These are phyloP conservation scores for Pseudogymnoascus pannorum DNA, from an alignment of 2,329 filamentous ascomycete genomes.

Conservation along the genomic window DNA sequence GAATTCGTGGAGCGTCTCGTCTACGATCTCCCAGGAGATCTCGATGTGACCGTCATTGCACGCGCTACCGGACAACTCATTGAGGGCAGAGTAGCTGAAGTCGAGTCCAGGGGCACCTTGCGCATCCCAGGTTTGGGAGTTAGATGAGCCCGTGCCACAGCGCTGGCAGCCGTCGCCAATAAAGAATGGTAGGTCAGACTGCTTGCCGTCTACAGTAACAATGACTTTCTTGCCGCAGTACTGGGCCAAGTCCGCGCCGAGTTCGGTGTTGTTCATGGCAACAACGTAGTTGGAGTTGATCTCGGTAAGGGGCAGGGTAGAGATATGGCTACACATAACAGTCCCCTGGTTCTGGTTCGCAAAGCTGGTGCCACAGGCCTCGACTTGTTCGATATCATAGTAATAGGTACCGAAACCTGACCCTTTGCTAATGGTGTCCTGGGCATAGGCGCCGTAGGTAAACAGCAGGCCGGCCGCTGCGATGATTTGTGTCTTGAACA, in stretches of 20 bases:
- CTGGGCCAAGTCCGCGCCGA: neutral
- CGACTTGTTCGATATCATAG: neutral
- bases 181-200: neutral
- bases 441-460: neutral
- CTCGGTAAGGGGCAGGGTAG: neutral
- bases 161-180: constrained; percentile 1
- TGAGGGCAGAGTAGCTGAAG: constrained; percentile 1
- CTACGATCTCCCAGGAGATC: neutral
- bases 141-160: neutral
- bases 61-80: neutral
- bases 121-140: neutral
- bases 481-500: neutral
- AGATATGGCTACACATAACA: neutral
- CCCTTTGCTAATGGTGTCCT: neutral
- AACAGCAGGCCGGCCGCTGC: neutral
- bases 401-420: constrained; percentile 1
- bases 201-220: neutral
- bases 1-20: neutral
- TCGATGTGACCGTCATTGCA: neutral
- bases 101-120: neutral
- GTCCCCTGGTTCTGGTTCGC: neutral
- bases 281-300: neutral
- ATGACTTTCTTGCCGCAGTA: constrained; percentile 2
- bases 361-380: neutral
- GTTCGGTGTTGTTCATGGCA: constrained; percentile 2